Percentiles rank a stretch among this genome's conserved stretches.
phyloP scores from a whole-genome alignment of 495 filamentous ascomycete species.

The Jackrogersella minutella region DNA sequence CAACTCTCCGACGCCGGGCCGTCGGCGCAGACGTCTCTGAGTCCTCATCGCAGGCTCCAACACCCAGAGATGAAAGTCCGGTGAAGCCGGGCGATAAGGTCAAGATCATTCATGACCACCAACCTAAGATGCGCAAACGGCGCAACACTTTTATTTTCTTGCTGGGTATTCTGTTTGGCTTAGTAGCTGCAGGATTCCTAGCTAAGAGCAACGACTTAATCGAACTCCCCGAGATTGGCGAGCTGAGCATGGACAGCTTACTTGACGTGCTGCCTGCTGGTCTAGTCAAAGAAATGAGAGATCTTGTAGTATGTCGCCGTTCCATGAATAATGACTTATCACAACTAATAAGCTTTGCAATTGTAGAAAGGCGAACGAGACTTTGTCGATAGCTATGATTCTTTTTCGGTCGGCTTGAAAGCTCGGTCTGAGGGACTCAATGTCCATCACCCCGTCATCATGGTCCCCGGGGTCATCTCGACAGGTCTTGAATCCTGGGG shows the following conservation, averaged over 20 bases:
- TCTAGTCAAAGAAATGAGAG: conserved; percentile 80
- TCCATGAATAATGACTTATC: not conserved
- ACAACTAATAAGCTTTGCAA: conserved; percentile 23
- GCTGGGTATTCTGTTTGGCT: conserved; percentile 82
- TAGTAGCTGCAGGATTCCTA: conserved; percentile 83
- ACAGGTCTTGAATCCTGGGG: conserved; percentile 98
- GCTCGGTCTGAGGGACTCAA: conserved; percentile 80
- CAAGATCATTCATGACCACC: conserved; percentile 53
- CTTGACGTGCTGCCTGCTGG: conserved; percentile 85
- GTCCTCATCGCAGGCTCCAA: conserved; percentile 37
- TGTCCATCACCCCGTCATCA: conserved; percentile 89
- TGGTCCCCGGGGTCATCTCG: conserved; percentile 97
- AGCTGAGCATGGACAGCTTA: conserved; percentile 83
- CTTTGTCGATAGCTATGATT: conserved; percentile 83
- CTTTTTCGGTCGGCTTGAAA: conserved; percentile 87
- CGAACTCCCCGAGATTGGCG: conserved; percentile 78
- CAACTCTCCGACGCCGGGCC: conserved; percentile 60
- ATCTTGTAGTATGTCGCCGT: conserved; percentile 71
- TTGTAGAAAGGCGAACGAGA: conserved; percentile 81
- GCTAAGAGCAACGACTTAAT: conserved; percentile 85
- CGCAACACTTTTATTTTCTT: conserved; percentile 81
- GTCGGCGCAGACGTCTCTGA: conserved; percentile 47
- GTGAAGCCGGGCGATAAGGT: conserved; percentile 53
- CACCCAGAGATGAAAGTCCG: conserved; percentile 54
- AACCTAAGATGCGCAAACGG: conserved; percentile 66